Percentiles rank a stretch among this genome's conserved stretches.
These are phyloP conservation scores for Huiozyma sinensis DNA, from an alignment of 805 yeast species.

Conservation along the genomic window DNA sequence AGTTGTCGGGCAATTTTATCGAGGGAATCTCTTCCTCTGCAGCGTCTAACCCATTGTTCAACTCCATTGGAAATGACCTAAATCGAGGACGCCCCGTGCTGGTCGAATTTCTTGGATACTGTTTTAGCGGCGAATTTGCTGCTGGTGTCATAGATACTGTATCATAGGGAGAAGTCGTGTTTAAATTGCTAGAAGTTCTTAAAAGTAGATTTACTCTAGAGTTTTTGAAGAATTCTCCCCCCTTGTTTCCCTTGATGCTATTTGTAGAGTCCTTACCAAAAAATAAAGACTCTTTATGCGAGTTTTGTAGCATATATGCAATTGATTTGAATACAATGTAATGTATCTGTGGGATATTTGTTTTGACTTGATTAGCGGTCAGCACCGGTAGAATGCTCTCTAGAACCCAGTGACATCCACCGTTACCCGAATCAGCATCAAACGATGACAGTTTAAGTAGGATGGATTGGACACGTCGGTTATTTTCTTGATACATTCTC, in stretches of 20 bases:
- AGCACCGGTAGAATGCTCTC: conserved; percentile 6
- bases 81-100: too few species aligned
- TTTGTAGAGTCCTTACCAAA: too few species aligned
- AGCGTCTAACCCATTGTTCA: too few species aligned
- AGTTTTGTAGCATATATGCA: conserved; percentile 11
- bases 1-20: conserved; percentile 1
- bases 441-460: conserved; percentile 15
- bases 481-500: conserved; percentile 1
- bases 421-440: conserved; percentile 1
- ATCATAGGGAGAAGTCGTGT: conserved; percentile 2
- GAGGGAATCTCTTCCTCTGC: too few species aligned
- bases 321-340: conserved; percentile 19
- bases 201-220: too few species aligned
- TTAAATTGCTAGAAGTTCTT: background rate
- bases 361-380: too few species aligned
- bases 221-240: too few species aligned
- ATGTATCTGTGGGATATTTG: too few species aligned
- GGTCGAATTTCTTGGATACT: background rate
- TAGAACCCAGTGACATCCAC: conserved; percentile 12
- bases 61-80: too few species aligned
- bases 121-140: conserved; percentile 2
- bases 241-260: too few species aligned
- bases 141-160: conserved; percentile 6
- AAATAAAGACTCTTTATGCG: conserved; percentile 1
- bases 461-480: conserved; percentile 17